Evolutionary conservation across 148 eudicot genomes (phyloP), one percentile per base, ranked within the genome.

Genomic region (Rhododendron ferrugineum): DNA sequence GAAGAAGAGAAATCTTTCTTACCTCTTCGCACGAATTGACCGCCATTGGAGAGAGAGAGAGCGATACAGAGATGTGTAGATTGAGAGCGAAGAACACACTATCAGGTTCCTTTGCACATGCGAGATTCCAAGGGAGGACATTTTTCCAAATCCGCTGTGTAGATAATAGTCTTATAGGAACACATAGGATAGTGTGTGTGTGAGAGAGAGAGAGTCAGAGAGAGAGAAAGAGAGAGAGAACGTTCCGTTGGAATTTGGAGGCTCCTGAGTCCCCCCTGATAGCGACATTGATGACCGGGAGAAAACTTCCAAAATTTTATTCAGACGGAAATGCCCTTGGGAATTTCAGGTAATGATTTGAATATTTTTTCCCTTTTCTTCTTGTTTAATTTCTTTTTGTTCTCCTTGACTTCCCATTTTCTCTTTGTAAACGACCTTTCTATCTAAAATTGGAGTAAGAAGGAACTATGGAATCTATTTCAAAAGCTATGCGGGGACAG

Each of bases 11-110:
- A 88, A 81, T 16, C 5, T 54, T 54, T 14, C 92, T 89, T 50
- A 92, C 97, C 93, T 94, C 88, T 34, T 88, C 87, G 76, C 80
- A 82, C 14, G 90, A 82, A 86, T 89, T 77, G 77, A 87, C 86
- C 47, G 89, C 92, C 95, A 92, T 94, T 88, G 88, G 20, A 78
- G 60, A 77, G 88, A 85, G 78, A 75, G 34, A 62, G 44, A 70
- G 40, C 8, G 50, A 32, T 32, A 32, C 34, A 58, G 47, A 23
- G 62, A 58, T 32, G 34, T 32, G 44, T 54, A 78, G 54, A n/a
- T n/a, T n/a, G n/a, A n/a, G n/a, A n/a, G n/a, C n/a, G n/a, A n/a
- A n/a, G n/a, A n/a, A n/a, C n/a, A n/a, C n/a, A n/a, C n/a, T n/a
- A n/a, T n/a, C n/a, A n/a, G 75, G 60, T 54, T 60, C 73, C 74